Percentiles rank a stretch among this genome's conserved stretches.
Conservation (phyloP, 192 early-diverging fungal species). For the Anaeromyces robustus region DNA sequence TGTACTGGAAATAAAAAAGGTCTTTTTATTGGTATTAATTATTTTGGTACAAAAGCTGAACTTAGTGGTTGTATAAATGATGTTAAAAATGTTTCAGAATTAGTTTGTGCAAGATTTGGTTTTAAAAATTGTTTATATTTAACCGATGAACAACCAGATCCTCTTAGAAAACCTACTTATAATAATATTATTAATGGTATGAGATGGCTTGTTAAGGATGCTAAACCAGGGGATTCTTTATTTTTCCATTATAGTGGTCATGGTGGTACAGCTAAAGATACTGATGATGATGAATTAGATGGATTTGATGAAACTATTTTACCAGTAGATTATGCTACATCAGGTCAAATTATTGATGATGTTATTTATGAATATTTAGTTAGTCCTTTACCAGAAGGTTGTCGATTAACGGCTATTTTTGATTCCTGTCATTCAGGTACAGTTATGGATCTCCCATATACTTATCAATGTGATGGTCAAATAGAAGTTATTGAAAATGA, state of each 20-base stretch:
- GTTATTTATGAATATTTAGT: slow-evolving; percentile 15
- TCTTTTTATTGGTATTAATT: slow-evolving; percentile 32
- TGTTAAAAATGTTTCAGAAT: slow-evolving; percentile 20
- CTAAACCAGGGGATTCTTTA: slow-evolving; percentile 28
- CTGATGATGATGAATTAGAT: slow-evolving; percentile 15
- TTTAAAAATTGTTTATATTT: slow-evolving; percentile 1
- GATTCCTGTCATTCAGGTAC: slow-evolving; percentile 74
- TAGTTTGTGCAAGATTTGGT: not conserved
- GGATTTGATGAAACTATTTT: slow-evolving; percentile 61
- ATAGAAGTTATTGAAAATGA: slow-evolving; percentile 11
- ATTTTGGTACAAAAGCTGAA: slow-evolving; percentile 12
- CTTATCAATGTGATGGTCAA: slow-evolving; percentile 24
- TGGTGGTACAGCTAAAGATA: slow-evolving; percentile 38
- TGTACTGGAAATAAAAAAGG: slow-evolving; percentile 9
- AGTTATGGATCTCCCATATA: slow-evolving; percentile 41
- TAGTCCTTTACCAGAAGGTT: slow-evolving; percentile 30
- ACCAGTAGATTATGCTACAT: slow-evolving; percentile 37
- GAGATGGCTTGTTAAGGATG: slow-evolving; percentile 27
- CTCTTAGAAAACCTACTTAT: slow-evolving; percentile 17
- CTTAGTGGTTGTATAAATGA: slow-evolving; percentile 26
- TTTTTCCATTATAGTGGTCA: slow-evolving; percentile 6
- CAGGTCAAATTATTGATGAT: slow-evolving; percentile 57
- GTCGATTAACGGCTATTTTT: slow-evolving; percentile 63
- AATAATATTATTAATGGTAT: slow-evolving; percentile 28
- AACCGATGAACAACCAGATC: slow-evolving; percentile 20